phyloP scores from a whole-genome alignment of 1,284 basidiomycete species.

The Prillingera fragicola region DNA sequence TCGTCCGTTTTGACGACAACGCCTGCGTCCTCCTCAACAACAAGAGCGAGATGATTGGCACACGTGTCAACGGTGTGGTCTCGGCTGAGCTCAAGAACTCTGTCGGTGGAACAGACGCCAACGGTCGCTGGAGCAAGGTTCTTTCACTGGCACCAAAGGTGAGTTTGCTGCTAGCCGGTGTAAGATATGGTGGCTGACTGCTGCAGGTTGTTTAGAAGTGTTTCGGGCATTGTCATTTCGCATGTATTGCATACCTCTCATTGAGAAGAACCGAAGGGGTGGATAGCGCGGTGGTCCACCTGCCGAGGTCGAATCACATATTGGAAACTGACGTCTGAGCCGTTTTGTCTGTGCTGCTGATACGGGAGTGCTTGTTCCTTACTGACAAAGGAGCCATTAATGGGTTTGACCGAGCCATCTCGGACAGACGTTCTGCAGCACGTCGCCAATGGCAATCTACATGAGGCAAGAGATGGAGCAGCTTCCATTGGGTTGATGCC shows the following conservation, averaged over 20 bases:
- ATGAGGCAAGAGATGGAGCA: no score
- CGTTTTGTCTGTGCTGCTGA: no score
- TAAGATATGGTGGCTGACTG: background rate
- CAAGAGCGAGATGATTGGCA: constrained; percentile 94
- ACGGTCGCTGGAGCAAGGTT: constrained; percentile 81
- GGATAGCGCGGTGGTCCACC: background rate
- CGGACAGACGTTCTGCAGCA: no score
- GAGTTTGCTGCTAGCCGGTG: constrained; percentile 8
- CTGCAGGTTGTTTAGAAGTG: constrained; percentile 6
- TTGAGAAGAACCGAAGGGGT: no score
- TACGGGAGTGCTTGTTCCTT: no score
- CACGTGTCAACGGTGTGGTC: constrained; percentile 88
- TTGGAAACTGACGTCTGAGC: no score
- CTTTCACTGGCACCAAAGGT: constrained; percentile 89
- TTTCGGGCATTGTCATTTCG: background rate
- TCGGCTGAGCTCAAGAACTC: constrained; percentile 70
- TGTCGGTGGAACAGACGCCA: constrained; percentile 52
- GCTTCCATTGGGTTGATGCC: no score
- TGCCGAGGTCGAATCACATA: background rate
- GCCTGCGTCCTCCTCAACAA: constrained; percentile 93
- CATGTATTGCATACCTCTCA: constrained; percentile 11
- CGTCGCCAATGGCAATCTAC: no score
- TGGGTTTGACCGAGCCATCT: no score
- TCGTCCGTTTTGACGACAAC: constrained; percentile 84
- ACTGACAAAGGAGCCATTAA: no score